Base-by-base conservation (phyloP, 2,329 filamentous ascomycete species). In the Ophiostoma piceae region DNA sequence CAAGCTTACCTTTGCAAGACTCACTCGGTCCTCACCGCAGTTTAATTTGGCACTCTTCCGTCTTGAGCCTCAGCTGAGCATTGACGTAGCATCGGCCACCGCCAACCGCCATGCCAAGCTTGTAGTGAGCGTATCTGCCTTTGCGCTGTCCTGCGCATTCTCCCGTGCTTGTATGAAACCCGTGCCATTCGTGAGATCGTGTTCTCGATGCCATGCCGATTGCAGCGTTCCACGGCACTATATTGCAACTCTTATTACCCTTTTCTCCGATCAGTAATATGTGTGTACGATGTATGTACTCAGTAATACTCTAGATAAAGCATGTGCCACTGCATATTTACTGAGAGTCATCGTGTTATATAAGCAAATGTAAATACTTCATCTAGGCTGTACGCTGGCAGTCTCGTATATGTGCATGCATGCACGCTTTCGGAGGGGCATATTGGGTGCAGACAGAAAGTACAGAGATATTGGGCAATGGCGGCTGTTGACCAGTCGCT, bases 381-480 rank as follows among this genome's bases (percentile, higher is more conserved):
- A 57, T 57, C 16, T 57, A 26, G 26, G n/a, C 8, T 57, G 22
- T 57, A 29, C 51, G 51, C 51, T 57, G 51, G 51, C 51, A 57
- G 51, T 16, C 22, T 57, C 51, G 51, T 57, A 57, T 57, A 57
- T 57, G 51, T 57, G 51, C 51, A 57, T 47, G 51, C 51, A 57
- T 57, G 51, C 51, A 57, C n/a, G n/a, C 51, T 57, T 57, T 57
- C 51, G 51, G 51, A 57, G n/a, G 47, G 51, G 51, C 51, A 57
- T 47, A 47, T 47, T n/a, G 7, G 43, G 43, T 41, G 9, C 12
- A 14, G 9, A 41, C 11, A 9, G 11, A 14, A 12, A 12, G 39
- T 12, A 41, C 39, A 41, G 8, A 14, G 43, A 47, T 47, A 47
- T 47, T 47, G 43, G 43, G 43, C 51, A 54, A 22, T 54, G 51